phyloP scores from a whole-genome alignment of 108 stramenopile genomes.

The Phaeodactylum tricornutum region DNA sequence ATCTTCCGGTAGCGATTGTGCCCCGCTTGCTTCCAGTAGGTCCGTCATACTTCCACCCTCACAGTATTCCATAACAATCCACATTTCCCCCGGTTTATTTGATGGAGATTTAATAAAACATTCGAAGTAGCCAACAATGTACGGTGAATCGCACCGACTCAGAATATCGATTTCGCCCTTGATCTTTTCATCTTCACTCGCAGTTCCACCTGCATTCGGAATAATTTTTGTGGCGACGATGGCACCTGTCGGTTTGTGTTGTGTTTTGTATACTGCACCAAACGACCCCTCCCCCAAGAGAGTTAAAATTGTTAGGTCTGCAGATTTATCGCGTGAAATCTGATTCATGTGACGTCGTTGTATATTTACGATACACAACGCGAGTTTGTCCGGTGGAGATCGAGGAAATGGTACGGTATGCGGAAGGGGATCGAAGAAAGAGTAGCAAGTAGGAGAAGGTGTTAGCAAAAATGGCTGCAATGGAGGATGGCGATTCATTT shows the following conservation, averaged over 20 bases:
- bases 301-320: constrained; percentile 37
- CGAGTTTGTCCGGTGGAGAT: not conserved
- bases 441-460: not conserved
- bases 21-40: constrained; percentile 64
- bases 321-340: constrained; percentile 23
- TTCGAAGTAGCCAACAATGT: constrained; percentile 84
- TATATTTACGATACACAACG: not conserved
- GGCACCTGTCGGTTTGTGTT: constrained; percentile 61
- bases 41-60: constrained; percentile 82
- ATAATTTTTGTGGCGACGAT: constrained; percentile 89
- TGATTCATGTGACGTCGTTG: not conserved
- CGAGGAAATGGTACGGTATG: not conserved
- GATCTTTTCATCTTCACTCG: constrained; percentile 71
- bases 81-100: constrained; percentile 52
- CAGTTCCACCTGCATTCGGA: constrained; percentile 37
- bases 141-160: constrained; percentile 73
- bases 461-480: not conserved
- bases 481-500: not conserved
- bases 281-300: constrained; percentile 89
- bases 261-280: constrained; percentile 83
- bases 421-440: not conserved
- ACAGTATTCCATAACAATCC: constrained; percentile 94
- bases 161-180: constrained; percentile 89
- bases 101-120: constrained; percentile 56
- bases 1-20: constrained; percentile 62